Percentiles rank a stretch among this genome's conserved stretches.
Evolutionary conservation across 73 alveolate genomes (phyloP).

Genomic region (Halteria grandinella): DNA sequence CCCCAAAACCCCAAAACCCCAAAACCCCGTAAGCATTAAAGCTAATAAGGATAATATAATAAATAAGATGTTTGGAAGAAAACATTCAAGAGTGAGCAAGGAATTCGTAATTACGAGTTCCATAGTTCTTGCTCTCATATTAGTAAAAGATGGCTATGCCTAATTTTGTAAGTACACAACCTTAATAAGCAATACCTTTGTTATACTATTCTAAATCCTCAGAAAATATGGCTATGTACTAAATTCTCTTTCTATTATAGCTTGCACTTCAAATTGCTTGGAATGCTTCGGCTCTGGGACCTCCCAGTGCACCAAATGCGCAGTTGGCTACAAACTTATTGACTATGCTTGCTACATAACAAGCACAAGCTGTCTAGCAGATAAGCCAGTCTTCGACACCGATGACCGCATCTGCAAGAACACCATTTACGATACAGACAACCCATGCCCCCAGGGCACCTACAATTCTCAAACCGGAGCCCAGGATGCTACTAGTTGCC

Average conservation of each 20-base stretch:
- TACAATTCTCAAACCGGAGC: conserved; percentile 25
- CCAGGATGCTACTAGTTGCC: conserved; percentile 26
- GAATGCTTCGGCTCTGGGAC: conserved; percentile 62
- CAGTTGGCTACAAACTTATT: neutral
- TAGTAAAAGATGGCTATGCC: too few species aligned
- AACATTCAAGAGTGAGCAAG: too few species aligned
- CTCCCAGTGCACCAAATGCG: conserved; percentile 54
- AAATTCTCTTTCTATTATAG: conserved; percentile 25
- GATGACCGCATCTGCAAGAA: conserved; percentile 48
- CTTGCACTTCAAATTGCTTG: conserved; percentile 41
- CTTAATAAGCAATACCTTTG: too few species aligned
- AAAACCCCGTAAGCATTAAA: too few species aligned
- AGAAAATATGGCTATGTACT: too few species aligned
- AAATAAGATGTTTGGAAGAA: too few species aligned
- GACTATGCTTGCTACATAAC: conserved; percentile 39
- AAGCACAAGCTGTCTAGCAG: conserved; percentile 32
- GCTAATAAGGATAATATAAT: too few species aligned
- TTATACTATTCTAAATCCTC: too few species aligned
- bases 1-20: too few species aligned
- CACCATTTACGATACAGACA: conserved; percentile 54
- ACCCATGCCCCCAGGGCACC: conserved; percentile 62
- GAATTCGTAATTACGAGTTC: too few species aligned
- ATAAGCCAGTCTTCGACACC: conserved; percentile 13
- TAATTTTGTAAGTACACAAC: too few species aligned
- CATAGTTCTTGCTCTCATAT: too few species aligned